phyloP scores from a whole-genome alignment of 345 rosid genomes.

The Gynandropsis gynandra region DNA sequence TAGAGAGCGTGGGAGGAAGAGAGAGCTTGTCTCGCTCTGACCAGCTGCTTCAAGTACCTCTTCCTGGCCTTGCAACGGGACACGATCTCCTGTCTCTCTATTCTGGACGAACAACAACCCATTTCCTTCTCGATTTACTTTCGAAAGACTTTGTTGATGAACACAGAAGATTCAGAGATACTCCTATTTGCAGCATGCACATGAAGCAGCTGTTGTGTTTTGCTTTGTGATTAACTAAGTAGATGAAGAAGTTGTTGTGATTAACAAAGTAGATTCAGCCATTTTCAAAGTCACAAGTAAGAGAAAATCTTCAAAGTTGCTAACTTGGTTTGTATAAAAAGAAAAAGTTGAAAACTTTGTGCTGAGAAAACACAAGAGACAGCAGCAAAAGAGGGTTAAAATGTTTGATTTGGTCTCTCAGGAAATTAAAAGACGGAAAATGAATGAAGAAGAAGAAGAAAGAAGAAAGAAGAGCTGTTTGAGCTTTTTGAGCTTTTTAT shows the following conservation, averaged over 20 bases:
- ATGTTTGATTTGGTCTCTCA: no score
- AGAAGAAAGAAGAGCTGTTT: no score
- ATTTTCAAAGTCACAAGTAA: constrained; percentile 4
- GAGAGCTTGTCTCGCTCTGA: constrained; percentile 67
- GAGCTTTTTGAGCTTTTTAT: no score
- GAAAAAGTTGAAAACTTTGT: no score
- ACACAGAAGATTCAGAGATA: background rate
- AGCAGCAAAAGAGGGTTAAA: no score
- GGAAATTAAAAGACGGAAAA: no score
- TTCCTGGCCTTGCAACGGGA: constrained; percentile 86
- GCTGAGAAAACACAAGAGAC: background rate
- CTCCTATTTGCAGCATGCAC: constrained; percentile 23
- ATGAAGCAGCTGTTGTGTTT: background rate
- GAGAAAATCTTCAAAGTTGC: background rate
- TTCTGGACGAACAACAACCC: constrained; percentile 83
- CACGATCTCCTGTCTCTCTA: constrained; percentile 77
- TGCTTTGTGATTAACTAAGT: constrained; percentile 8
- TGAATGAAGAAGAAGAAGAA: no score
- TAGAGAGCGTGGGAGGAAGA: constrained; percentile 86
- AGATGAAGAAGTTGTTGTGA: no score
- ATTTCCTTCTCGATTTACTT: constrained; percentile 23
- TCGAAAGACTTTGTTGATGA: background rate
- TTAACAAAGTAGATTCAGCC: constrained; percentile 13
- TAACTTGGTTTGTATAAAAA: no score
- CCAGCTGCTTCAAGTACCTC: constrained; percentile 78